Conservation (phyloP, 345 rosid genomes). For the Eucalyptus globulus region DNA sequence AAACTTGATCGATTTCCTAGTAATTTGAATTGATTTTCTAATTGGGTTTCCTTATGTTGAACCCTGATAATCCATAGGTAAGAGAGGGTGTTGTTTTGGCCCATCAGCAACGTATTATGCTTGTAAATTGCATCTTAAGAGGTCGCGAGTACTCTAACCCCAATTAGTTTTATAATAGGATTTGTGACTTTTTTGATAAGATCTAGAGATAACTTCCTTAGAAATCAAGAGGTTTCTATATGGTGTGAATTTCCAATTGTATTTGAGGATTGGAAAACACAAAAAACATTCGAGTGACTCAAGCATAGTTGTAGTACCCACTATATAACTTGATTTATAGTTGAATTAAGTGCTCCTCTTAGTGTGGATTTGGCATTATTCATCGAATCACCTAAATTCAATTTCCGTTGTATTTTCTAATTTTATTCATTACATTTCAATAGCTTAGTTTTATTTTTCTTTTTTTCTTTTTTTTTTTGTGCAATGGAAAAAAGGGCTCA, state of each 20-base stretch:
- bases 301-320: rapidly evolving
- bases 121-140: background rate
- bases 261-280: background rate
- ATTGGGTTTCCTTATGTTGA: background rate
- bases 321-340: background rate
- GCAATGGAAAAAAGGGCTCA: background rate
- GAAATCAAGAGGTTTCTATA: background rate
- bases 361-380: background rate
- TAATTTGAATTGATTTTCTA: background rate
- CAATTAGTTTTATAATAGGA: background rate
- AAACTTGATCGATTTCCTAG: background rate
- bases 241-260: background rate
- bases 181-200: background rate
- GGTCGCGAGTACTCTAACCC: background rate
- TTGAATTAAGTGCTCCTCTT: too few species aligned
- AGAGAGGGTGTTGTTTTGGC: background rate
- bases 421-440: background rate
- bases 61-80: background rate
- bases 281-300: background rate
- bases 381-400: background rate
- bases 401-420: background rate
- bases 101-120: background rate
- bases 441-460: background rate
- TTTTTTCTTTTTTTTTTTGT: background rate
- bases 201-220: background rate